Conservation (phyloP, 345 rosid genomes). For the Turnera subulata region DNA sequence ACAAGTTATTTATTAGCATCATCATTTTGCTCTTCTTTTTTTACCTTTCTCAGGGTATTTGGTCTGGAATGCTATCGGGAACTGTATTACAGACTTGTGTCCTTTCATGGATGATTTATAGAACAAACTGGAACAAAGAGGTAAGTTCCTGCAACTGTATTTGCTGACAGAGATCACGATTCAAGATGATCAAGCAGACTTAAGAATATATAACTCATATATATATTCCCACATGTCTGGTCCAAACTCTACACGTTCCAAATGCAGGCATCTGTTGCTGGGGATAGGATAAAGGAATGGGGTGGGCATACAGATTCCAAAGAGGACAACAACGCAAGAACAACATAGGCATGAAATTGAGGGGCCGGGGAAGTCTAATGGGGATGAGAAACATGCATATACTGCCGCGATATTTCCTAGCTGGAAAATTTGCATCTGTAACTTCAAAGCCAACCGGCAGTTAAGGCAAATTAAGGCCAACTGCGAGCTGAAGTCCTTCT, state of each 20-base stretch:
- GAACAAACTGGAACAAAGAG: conserved; percentile 89
- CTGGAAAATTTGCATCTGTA: no score
- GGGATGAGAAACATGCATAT: neutral
- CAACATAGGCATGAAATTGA: neutral
- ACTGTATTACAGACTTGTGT: conserved; percentile 78
- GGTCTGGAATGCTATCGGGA: conserved; percentile 93
- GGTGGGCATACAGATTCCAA: conserved; percentile 33
- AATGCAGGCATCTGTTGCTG: conserved; percentile 66
- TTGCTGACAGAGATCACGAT: no score
- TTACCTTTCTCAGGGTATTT: conserved; percentile 64
- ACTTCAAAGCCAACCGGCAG: no score
- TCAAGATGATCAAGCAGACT: neutral
- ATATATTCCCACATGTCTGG: no score
- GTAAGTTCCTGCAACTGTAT: conserved; percentile 14
- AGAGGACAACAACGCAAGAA: conserved; percentile 3
- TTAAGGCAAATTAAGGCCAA: no score
- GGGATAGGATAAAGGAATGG: conserved; percentile 61
- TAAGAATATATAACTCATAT: neutral
- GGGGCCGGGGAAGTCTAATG: neutral
- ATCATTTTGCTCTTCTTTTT: neutral
- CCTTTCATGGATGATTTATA: conserved; percentile 48
- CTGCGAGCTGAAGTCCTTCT: no score
- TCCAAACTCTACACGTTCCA: neutral
- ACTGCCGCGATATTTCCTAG: no score
- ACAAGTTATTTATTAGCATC: neutral